A percentile compares a stretch with the other conserved stretches of the same genome.
Evolutionary conservation across 768 basidiomycete species (phyloP).

Genomic region (Psilocybe cubensis): DNA sequence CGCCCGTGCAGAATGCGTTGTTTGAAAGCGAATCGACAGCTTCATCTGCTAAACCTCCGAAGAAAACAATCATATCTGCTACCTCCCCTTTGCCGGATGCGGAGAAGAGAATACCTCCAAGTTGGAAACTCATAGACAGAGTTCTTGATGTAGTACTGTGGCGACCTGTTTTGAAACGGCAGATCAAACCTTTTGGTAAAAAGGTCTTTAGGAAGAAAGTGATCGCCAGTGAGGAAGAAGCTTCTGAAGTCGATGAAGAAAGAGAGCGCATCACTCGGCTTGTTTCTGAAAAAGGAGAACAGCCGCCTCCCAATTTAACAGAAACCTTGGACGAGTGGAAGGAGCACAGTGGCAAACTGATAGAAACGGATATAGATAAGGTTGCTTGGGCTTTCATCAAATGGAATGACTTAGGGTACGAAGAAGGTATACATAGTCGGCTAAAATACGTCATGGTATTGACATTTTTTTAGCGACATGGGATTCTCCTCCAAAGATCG

Average conservation of each 20-base stretch:
- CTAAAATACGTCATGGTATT: background rate
- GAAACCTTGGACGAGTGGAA: constrained; percentile 72
- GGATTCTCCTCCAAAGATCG: constrained; percentile 81
- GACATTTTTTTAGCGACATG: constrained; percentile 69
- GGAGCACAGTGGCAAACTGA: constrained; percentile 42
- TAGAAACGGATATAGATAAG: constrained; percentile 55
- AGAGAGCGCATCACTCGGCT: constrained; percentile 32
- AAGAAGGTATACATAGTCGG: constrained; percentile 68
- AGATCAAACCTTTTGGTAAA: too few relatives aligned
- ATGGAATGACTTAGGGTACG: constrained; percentile 93
- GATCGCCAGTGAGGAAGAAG: constrained; percentile 31
- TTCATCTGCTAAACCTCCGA: constrained; percentile 35
- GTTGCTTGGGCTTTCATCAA: constrained; percentile 89
- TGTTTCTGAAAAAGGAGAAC: constrained; percentile 62
- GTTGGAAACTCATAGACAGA: constrained; percentile 94
- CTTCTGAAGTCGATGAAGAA: constrained; percentile 32
- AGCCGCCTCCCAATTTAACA: constrained; percentile 57
- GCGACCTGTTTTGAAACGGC: constrained; percentile 39
- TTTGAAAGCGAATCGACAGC: constrained; percentile 47
- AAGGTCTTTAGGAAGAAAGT: constrained; percentile 22
- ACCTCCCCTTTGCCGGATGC: constrained; percentile 65
- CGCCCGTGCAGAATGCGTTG: constrained; percentile 17
- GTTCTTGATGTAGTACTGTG: constrained; percentile 81
- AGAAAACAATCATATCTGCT: constrained; percentile 26
- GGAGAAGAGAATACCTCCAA: constrained; percentile 68